These are phyloP conservation scores for Parasarocladium wereldwijsianum DNA, from an alignment of 2,329 filamentous ascomycete species.

Conservation along the genomic window DNA sequence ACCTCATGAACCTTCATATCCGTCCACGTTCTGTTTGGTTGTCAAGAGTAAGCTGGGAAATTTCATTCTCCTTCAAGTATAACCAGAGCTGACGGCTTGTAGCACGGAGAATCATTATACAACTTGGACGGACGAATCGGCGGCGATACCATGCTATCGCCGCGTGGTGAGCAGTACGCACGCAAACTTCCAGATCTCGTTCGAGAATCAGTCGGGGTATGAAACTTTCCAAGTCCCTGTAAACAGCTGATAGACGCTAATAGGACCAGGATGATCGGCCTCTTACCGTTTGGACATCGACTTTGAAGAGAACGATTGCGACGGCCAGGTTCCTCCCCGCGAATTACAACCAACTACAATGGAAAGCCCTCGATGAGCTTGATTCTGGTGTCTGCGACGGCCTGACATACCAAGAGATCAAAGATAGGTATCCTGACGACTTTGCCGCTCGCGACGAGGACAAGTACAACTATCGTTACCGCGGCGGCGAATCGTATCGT, in stretches of 20 bases:
- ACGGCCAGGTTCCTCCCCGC: conserved; percentile 71
- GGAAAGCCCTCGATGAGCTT: conserved; percentile 96
- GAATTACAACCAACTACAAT: conserved; percentile 87
- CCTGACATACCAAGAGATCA: conserved; percentile 90
- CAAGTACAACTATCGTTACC: conserved; percentile 99
- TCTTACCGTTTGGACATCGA: conserved; percentile 48
- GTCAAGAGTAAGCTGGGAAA: conserved; percentile 52
- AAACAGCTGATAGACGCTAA: conserved; percentile 3
- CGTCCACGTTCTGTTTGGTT: conserved; percentile 94
- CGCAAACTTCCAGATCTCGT: conserved; percentile 73
- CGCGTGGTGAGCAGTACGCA: conserved; percentile 78
- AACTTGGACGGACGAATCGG: conserved; percentile 87
- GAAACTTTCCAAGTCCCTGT: conserved; percentile 13
- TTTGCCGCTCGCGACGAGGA: conserved; percentile 92
- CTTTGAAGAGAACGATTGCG: conserved; percentile 70
- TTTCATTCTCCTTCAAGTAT: neutral
- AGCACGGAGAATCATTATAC: conserved; percentile 91
- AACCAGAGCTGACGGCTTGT: conserved; percentile 4
- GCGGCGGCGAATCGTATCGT: conserved; percentile 86
- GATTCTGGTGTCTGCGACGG: conserved; percentile 95
- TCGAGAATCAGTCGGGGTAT: conserved; percentile 70
- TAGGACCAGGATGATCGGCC: conserved; percentile 38
- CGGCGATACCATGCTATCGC: conserved; percentile 76
- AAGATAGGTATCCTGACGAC: conserved; percentile 80
- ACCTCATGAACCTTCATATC: conserved; percentile 97